These are phyloP conservation scores for Salvia rosmarinus DNA, from an alignment of 257 asterid species.

Conservation along the genomic window DNA sequence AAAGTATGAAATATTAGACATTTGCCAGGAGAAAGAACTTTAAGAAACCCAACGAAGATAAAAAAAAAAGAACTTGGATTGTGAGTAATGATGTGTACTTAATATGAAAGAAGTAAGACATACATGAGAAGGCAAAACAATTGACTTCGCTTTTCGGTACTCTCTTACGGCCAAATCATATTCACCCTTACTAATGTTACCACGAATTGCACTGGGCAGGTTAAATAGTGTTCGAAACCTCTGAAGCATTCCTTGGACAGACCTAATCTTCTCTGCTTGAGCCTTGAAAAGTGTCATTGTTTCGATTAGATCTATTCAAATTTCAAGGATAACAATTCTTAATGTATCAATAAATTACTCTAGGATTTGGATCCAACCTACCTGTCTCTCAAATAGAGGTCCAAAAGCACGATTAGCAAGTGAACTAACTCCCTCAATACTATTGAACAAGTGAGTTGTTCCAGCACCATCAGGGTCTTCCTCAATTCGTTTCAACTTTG, in stretches of 20 bases:
- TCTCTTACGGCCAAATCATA: slow-evolving; percentile 98
- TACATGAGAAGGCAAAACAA: slow-evolving; percentile 99
- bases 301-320: slow-evolving; percentile 36
- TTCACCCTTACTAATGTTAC: slow-evolving; percentile 92
- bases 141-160: slow-evolving; percentile 97
- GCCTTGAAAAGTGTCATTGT: slow-evolving; percentile 52
- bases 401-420: slow-evolving; percentile 91
- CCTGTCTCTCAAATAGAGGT: slow-evolving; percentile 98
- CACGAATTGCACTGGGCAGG: slow-evolving; percentile 97
- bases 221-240: slow-evolving; percentile 95
- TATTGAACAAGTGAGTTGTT: slow-evolving; percentile 69
- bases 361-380: slow-evolving; percentile 45
- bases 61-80: slow-evolving; percentile 14
- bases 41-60: slow-evolving; percentile 25
- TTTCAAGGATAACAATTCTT: slow-evolving; percentile 25
- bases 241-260: slow-evolving; percentile 99
- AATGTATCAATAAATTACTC: slow-evolving; percentile 24
- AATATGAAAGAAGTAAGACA: slow-evolving; percentile 32
- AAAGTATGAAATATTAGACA: not conserved
- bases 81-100: slow-evolving; percentile 12
- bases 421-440: slow-evolving; percentile 85
- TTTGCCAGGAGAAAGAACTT: slow-evolving; percentile 19
- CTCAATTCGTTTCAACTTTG: slow-evolving; percentile 91
- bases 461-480: slow-evolving; percentile 99
- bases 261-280: slow-evolving; percentile 95